Conservation (phyloP, 495 filamentous ascomycete genomes). For the Podospora appendiculata region DNA sequence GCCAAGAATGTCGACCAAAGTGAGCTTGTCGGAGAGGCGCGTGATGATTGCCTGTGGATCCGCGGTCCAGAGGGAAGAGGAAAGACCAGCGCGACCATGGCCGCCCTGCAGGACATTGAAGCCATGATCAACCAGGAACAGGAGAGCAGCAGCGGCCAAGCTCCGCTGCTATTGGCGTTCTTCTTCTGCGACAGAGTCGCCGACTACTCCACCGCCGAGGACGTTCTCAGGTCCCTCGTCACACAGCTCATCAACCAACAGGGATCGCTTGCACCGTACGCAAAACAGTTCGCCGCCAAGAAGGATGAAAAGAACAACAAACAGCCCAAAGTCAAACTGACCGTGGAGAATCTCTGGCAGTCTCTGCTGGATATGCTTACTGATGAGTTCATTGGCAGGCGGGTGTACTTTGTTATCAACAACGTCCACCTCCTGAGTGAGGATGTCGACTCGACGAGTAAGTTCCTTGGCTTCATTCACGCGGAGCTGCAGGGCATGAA, state of each 20-base stretch:
- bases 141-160: slow-evolving; percentile 5
- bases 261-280: slow-evolving; percentile 25
- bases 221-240: slow-evolving; percentile 29
- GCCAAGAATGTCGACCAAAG: background rate
- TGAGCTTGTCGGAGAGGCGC: background rate
- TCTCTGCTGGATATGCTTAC: slow-evolving; percentile 26
- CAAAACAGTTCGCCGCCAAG: background rate
- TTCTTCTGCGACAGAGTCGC: slow-evolving; percentile 25
- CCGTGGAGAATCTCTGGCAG: slow-evolving; percentile 30
- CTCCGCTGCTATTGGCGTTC: slow-evolving; percentile 19
- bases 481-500: no score
- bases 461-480: slow-evolving; percentile 16
- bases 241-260: slow-evolving; percentile 27
- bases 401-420: slow-evolving; percentile 29
- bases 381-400: slow-evolving; percentile 21
- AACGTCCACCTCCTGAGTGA: slow-evolving; percentile 21
- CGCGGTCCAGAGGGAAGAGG: slow-evolving; percentile 27
- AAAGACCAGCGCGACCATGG: slow-evolving; percentile 27
- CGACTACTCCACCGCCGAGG: slow-evolving; percentile 28
- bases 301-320: slow-evolving; percentile 5
- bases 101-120: slow-evolving; percentile 21
- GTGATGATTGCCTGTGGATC: slow-evolving; percentile 24
- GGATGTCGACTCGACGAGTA: slow-evolving; percentile 27
- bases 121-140: background rate
- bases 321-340: slow-evolving; percentile 4